Conservation (phyloP, 805 yeast genomes). For the Ogataea parapolymorpha region DNA sequence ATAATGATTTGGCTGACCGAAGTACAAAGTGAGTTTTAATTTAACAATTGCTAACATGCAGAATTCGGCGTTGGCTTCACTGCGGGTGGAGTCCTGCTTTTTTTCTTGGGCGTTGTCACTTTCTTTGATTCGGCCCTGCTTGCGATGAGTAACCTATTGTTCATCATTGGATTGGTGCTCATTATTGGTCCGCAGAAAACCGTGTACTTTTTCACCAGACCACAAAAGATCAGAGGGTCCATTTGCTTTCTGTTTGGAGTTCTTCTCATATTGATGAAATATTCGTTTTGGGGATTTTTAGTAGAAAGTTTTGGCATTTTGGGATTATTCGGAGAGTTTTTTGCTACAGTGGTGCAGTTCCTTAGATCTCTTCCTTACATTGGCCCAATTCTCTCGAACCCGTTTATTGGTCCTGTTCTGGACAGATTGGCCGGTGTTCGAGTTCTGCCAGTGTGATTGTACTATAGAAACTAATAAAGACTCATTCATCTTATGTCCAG, state of each 20-base stretch:
- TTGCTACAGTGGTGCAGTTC: slow-evolving; percentile 83
- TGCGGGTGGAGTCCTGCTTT: slow-evolving; percentile 75
- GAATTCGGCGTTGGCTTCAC: slow-evolving; percentile 93
- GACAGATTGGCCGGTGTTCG: slow-evolving; percentile 66
- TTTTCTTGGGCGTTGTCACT: slow-evolving; percentile 76
- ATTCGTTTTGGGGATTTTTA: slow-evolving; percentile 80
- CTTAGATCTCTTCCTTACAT: slow-evolving; percentile 82
- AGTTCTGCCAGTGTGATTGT: slow-evolving; percentile 55
- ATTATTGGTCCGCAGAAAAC: slow-evolving; percentile 89
- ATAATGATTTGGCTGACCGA: slow-evolving; percentile 71
- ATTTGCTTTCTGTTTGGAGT: slow-evolving; percentile 77
- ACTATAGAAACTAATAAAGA: slow-evolving; percentile 7
- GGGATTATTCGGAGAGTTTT: slow-evolving; percentile 86
- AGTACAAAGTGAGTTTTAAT: slow-evolving; percentile 56
- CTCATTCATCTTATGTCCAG: slow-evolving; percentile 3
- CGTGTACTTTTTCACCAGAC: slow-evolving; percentile 76
- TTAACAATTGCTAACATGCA: slow-evolving; percentile 23
- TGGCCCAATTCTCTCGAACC: slow-evolving; percentile 81
- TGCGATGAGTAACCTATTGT: slow-evolving; percentile 84
- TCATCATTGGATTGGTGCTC: slow-evolving; percentile 75
- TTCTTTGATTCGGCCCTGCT: slow-evolving; percentile 85
- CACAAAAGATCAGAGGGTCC: slow-evolving; percentile 82
- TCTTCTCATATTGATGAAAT: slow-evolving; percentile 64
- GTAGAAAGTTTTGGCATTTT: slow-evolving; percentile 87
- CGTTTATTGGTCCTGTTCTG: slow-evolving; percentile 72